Conservation (phyloP, 768 basidiomycete species). For the Mycena belliarum region DNA sequence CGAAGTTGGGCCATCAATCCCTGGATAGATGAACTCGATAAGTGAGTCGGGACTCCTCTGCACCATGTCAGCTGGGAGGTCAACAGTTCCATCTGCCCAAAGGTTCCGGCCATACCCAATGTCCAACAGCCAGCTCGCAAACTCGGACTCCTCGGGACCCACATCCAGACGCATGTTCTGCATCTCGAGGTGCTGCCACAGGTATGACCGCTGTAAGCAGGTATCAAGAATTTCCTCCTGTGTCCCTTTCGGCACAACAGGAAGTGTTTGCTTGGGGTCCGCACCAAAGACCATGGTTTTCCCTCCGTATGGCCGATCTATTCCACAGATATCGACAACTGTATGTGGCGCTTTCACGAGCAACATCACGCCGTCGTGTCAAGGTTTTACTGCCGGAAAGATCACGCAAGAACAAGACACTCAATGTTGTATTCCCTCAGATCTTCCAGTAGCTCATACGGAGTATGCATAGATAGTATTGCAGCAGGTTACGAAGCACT, state of each 20-base stretch:
- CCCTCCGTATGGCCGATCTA: slow-evolving; percentile 29
- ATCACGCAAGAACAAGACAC: background rate
- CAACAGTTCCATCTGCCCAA: too few species aligned
- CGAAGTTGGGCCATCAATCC: background rate
- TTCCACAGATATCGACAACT: slow-evolving; percentile 38
- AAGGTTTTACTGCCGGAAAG: slow-evolving; percentile 24
- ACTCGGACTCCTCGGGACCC: background rate
- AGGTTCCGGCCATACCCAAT: background rate
- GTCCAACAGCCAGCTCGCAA: background rate
- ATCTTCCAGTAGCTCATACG: background rate
- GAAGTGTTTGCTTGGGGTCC: slow-evolving; percentile 22
- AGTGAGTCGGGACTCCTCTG: too few species aligned
- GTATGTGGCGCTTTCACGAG: slow-evolving; percentile 35
- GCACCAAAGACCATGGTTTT: background rate
- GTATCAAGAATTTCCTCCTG: slow-evolving; percentile 34
- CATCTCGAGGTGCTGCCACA: background rate
- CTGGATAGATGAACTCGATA: background rate
- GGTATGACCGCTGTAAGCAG: background rate
- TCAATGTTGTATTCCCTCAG: background rate
- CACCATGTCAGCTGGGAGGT: too few species aligned
- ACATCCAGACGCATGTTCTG: slow-evolving; percentile 2
- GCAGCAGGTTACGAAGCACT: too few species aligned
- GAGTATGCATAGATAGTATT: too few species aligned
- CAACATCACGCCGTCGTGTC: slow-evolving; percentile 22
- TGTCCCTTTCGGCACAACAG: slow-evolving; percentile 33